Conservation (phyloP, 2,329 filamentous ascomycete genomes). For the Monilinia fructicola region DNA sequence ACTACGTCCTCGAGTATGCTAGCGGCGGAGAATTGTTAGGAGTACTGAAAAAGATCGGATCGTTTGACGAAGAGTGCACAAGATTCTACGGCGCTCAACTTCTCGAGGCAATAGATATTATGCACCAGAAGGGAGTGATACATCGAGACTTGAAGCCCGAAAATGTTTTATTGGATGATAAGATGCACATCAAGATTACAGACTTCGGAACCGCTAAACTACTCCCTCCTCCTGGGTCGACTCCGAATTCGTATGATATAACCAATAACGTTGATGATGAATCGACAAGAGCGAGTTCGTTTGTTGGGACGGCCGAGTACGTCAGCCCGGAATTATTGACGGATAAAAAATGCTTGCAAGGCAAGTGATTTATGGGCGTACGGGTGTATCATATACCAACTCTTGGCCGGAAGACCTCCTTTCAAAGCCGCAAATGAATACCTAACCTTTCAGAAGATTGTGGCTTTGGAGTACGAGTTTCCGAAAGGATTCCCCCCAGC, state of each 20-base stretch:
- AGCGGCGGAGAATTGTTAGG: constrained; percentile 89
- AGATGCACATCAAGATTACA: constrained; percentile 98
- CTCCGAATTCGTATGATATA: constrained; percentile 42
- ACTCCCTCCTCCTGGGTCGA: constrained; percentile 56
- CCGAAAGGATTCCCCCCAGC: constrained; percentile 82
- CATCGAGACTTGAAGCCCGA: constrained; percentile 96
- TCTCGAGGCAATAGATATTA: constrained; percentile 93
- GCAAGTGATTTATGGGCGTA: constrained; percentile 98
- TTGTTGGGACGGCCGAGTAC: constrained; percentile 97
- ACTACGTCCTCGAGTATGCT: constrained; percentile 94
- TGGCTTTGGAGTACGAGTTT: constrained; percentile 90
- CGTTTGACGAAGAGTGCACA: constrained; percentile 93
- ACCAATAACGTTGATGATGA: constrained; percentile 49
- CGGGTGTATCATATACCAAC: constrained; percentile 95
- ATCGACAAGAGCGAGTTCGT: constrained; percentile 80
- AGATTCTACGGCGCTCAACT: constrained; percentile 95
- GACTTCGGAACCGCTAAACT: constrained; percentile 99
- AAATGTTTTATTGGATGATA: constrained; percentile 90
- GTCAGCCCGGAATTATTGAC: constrained; percentile 96
- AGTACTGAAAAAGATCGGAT: constrained; percentile 89
- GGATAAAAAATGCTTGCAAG: constrained; percentile 96
- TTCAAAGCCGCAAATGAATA: constrained; percentile 98
- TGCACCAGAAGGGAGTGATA: constrained; percentile 95
- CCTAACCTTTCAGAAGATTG: constrained; percentile 97
- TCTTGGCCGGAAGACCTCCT: constrained; percentile 90